Conservation (phyloP, 192 early-diverging fungal genomes). For the Backusella psychrophila region DNA sequence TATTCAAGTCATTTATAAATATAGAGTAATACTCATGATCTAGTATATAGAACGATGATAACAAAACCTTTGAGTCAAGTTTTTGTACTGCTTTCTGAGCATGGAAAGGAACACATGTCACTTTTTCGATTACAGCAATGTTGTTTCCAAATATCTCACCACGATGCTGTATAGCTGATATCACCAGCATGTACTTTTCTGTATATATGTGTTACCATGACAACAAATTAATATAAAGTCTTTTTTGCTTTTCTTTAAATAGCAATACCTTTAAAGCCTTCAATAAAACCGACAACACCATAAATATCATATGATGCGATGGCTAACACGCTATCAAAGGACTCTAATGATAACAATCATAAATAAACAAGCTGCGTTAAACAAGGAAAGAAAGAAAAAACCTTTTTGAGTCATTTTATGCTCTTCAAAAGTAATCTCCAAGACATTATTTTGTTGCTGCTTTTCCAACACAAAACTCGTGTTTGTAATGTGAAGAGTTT, state of each 20-base stretch:
- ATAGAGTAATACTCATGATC: neutral
- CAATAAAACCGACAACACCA: conserved; percentile 28
- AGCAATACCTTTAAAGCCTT: conserved; percentile 17
- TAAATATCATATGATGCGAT: conserved; percentile 22
- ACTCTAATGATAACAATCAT: conserved; percentile 4
- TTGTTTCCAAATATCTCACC: conserved; percentile 40
- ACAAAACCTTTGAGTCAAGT: conserved; percentile 20
- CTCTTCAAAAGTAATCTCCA: conserved; percentile 23
- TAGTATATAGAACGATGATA: neutral
- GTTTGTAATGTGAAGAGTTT: neutral
- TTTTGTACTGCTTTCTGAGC: conserved; percentile 19
- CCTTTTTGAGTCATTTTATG: conserved; percentile 20
- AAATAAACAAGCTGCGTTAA: neutral
- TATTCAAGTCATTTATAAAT: neutral
- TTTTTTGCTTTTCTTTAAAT: neutral
- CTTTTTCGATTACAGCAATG: conserved; percentile 39
- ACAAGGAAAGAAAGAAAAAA: neutral
- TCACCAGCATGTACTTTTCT: conserved; percentile 35
- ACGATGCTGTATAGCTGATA: conserved; percentile 33
- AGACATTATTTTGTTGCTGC: neutral
- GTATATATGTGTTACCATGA: neutral
- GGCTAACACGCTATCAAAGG: conserved; percentile 11
- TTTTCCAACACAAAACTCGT: conserved; percentile 8
- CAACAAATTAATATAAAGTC: neutral
- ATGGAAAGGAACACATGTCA: conserved; percentile 37